A percentile compares a stretch with the other conserved stretches of the same genome.
Conservation (phyloP, 495 filamentous ascomycete species). For the Rhypophila decipiens region DNA sequence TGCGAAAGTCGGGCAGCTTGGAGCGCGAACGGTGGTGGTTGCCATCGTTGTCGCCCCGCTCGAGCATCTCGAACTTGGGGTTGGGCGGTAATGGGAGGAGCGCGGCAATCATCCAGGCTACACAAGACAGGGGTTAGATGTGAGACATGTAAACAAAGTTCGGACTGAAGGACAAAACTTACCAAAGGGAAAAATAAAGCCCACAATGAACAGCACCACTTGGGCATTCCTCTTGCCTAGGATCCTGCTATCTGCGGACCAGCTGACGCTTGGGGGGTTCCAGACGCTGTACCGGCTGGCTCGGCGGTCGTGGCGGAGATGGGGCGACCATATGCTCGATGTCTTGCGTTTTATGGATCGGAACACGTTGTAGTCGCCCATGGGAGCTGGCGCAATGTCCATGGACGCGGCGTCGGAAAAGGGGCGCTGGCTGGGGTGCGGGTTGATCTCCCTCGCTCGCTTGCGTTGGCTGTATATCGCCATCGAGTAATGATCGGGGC, state of each 20-base stretch:
- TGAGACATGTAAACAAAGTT: too few species aligned
- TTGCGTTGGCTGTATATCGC: constrained; percentile 47
- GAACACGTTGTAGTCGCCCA: constrained; percentile 17
- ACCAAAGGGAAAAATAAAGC: constrained; percentile 82
- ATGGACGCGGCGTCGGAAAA: constrained; percentile 21
- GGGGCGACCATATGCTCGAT: constrained; percentile 66
- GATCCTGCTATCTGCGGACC: constrained; percentile 48
- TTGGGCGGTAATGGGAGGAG: constrained; percentile 69
- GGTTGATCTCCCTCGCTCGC: constrained; percentile 34
- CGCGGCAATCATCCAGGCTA: constrained; percentile 81
- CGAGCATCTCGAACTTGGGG: constrained; percentile 39
- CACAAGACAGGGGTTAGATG: constrained; percentile 5
- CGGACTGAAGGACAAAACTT: constrained; percentile 20
- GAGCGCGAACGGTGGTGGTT: constrained; percentile 32
- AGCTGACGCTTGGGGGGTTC: constrained; percentile 65
- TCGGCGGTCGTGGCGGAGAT: constrained; percentile 59
- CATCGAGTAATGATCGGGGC: constrained; percentile 40
- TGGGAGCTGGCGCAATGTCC: constrained; percentile 25
- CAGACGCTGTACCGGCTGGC: constrained; percentile 52
- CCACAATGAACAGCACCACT: constrained; percentile 78
- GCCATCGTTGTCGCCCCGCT: constrained; percentile 19
- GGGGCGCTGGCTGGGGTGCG: constrained; percentile 9
- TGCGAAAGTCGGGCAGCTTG: constrained; percentile 34
- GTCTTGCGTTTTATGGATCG: constrained; percentile 37
- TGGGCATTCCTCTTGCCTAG: constrained; percentile 71